A percentile compares a stretch with the other conserved stretches of the same genome.
Conservation (phyloP, 306 rosid genomes). For the Prunus salicina region DNA sequence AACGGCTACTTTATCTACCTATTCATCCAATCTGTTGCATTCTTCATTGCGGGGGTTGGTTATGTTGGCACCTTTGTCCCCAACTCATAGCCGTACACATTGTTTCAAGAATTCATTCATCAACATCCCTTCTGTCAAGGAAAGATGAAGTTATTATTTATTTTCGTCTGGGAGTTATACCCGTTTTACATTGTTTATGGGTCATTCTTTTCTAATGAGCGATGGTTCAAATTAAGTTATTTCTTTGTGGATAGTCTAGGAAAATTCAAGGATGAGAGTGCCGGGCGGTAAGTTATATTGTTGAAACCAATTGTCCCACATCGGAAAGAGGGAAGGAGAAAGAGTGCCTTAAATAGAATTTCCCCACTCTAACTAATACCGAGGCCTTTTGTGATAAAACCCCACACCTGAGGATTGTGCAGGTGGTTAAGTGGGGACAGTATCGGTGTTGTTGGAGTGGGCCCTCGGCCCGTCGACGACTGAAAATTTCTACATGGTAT, state of each 20-base stretch:
- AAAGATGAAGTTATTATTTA: slow-evolving; percentile 15
- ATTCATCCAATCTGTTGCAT: slow-evolving; percentile 78
- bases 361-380: too few species aligned
- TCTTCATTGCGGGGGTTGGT: slow-evolving; percentile 85
- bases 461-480: too few species aligned
- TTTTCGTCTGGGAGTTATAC: not conserved
- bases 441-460: too few species aligned
- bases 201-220: not conserved
- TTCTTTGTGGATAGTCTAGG: not conserved
- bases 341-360: too few species aligned
- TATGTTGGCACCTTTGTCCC: slow-evolving; percentile 78
- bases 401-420: too few species aligned
- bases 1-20: slow-evolving; percentile 76
- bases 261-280: not conserved
- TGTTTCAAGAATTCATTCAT: not conserved
- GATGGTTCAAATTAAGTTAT: not conserved
- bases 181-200: not conserved
- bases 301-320: too few species aligned
- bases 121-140: slow-evolving; percentile 12
- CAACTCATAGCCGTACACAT: slow-evolving; percentile 35
- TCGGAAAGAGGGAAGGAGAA: too few species aligned
- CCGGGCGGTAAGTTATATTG: not conserved
- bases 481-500: too few species aligned
- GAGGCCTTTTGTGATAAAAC: too few species aligned
- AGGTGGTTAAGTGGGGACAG: too few species aligned